Evolutionary conservation across 2,329 filamentous ascomycete genomes (phyloP), one percentile per base, ranked within the genome.

Genomic region (Aspergillus latus): DNA sequence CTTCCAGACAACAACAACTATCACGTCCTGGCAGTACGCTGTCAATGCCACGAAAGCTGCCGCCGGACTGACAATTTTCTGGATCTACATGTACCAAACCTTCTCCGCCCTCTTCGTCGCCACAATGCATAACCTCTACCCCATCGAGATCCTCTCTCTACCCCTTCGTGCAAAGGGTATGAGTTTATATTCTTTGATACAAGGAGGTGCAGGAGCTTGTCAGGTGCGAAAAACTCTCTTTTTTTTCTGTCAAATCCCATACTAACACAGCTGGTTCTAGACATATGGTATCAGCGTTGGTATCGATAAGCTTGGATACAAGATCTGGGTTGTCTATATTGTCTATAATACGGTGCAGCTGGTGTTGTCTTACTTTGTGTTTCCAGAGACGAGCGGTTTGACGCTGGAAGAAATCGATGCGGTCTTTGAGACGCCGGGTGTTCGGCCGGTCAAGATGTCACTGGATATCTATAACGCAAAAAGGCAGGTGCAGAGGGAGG

Each of bases 331-430:
- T 49, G 72, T 82, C 28, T 82, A 81, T 54, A 78, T 81, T 39
- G 74, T 70, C 29, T 81, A 81, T 64, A 82, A 81, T 63, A 66
- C 67, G 2, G 46, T 78, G n/a, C 78, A 80, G 64, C 66, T 82
- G n/a, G 62, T 75, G 2, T 62, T 75, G 6, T 72, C 72, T 1
- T 83, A 79, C 60, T 81, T 81, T 51, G 71, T 80, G 58, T 83
- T 83, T 64, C 80, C 80, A 0, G 81, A 82, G 64, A 82, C 80
- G 9, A 76, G 76, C 44, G 73, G 72, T 16, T 65, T 81, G 36
- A 77, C 73, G 21, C 71, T 84, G 42, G 81, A 84, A 64, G 81
- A 84, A 68, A 84, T 84, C 49, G 81, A 84, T 61, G 78, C 78
- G 43, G 82, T 85, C 54, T 85, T 86, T 57, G 82, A 78, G 60